Conservation (phyloP, 495 filamentous ascomycete genomes). For the Penicillium coffeae region DNA sequence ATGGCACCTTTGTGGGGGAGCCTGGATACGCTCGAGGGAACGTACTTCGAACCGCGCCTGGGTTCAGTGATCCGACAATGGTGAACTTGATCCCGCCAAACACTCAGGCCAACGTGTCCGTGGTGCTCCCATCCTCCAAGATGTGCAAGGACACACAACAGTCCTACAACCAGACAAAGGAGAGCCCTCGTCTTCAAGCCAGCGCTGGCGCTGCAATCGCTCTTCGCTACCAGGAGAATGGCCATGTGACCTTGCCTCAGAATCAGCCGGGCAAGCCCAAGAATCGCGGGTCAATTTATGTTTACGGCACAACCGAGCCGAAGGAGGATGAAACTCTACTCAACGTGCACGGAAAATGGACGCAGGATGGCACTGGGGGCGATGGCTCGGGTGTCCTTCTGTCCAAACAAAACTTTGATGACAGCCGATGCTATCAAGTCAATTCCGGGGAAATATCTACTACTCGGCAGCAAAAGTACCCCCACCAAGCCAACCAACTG, state of each 20-base stretch:
- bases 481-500: constrained; percentile 36
- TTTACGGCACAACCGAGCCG: constrained; percentile 76
- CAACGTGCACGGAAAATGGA: constrained; percentile 73
- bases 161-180: constrained; percentile 48
- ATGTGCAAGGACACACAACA: constrained; percentile 56
- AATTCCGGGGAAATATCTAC: constrained; percentile 49
- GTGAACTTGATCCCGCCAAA: constrained; percentile 53
- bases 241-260: constrained; percentile 70
- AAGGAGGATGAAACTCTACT: constrained; percentile 57
- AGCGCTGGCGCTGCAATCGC: constrained; percentile 66
- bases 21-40: constrained; percentile 67
- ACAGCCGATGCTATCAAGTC: constrained; percentile 77
- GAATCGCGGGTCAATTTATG: constrained; percentile 70
- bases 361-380: constrained; percentile 67
- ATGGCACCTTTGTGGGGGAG: constrained; percentile 68
- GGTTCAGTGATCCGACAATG: constrained; percentile 48
- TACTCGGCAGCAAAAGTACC: constrained; percentile 48
- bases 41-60: constrained; percentile 43
- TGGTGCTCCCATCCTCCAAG: constrained; percentile 21
- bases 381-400: constrained; percentile 70
- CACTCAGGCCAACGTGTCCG: constrained; percentile 26
- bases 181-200: constrained; percentile 61
- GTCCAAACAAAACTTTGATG: constrained; percentile 72
- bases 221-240: constrained; percentile 78
- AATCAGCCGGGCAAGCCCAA: constrained; percentile 58